Evolutionary conservation across 2,329 filamentous ascomycete genomes (phyloP).

Genomic region (Xylariomycetidae sp.): DNA sequence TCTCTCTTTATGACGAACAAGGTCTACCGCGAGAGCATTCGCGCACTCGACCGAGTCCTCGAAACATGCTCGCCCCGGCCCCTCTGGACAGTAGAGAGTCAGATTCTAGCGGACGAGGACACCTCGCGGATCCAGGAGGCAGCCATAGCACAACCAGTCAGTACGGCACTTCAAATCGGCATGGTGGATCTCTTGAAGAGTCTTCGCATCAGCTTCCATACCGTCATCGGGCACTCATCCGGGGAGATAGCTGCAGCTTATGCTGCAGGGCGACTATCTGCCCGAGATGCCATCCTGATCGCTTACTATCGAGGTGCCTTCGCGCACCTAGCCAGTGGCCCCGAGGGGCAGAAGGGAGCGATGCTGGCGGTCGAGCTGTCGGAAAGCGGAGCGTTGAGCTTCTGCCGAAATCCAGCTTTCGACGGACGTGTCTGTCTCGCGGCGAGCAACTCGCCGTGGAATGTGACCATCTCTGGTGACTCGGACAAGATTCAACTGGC

Average conservation of each 20-base stretch:
- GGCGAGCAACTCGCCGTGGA: conserved; percentile 23
- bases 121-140: conserved; percentile 31
- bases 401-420: conserved; percentile 17
- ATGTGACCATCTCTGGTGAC: conserved; percentile 26
- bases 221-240: conserved; percentile 26
- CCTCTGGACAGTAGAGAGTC: conserved; percentile 29
- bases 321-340: conserved; percentile 17
- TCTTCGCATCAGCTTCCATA: conserved; percentile 23
- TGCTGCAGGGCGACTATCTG: conserved; percentile 22
- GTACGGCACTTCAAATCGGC: conserved; percentile 49
- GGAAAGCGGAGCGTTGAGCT: conserved; percentile 18
- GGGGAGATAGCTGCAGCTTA: conserved; percentile 30
- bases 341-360: conserved; percentile 19
- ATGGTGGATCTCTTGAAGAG: conserved; percentile 30
- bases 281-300: conserved; percentile 24
- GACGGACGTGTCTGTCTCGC: conserved; percentile 20
- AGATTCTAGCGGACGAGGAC: conserved; percentile 25
- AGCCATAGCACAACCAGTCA: conserved; percentile 45
- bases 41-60: conserved; percentile 26
- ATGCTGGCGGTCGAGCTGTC: conserved; percentile 25
- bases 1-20: conserved; percentile 22
- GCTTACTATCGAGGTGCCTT: conserved; percentile 25
- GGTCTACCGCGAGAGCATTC: conserved; percentile 30
- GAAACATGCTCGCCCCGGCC: conserved; percentile 17
- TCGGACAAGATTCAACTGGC: conserved; percentile 16